Evolutionary conservation across 345 rosid genomes (phyloP), one percentile per base, ranked within the genome.

Genomic region (Diplotaxis tenuifolia): DNA sequence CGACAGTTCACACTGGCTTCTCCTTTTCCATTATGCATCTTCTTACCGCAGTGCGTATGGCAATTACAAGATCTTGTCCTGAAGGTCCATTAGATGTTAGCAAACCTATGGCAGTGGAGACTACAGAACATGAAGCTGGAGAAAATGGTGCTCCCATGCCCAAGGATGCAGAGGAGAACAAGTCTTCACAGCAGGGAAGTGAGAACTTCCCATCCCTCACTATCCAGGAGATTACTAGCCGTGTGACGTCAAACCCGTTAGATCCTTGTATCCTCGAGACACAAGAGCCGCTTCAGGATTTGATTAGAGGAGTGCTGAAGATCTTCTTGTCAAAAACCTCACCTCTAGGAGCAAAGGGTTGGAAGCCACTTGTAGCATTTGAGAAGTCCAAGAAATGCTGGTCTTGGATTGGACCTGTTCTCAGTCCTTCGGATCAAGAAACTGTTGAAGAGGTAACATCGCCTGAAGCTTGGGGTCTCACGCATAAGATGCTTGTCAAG

Each of bases 21-120:
- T 92, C 98, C 20, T 96, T 96, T 85, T 92, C 99, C 49, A 83
- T 96, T 54, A 75, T 96, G 50, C 99, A 96, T 83, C 98, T 96
- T 78, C 97, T 96, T 65, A 83, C 99, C 28, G 96, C 99, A 18
- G 97, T 96, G 73, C 96, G 98, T 55, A 60, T 86, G 86, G 92
- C 96, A 28, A 86, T 95, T 96, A 80, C 84, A 79, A 81, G 85
- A 74, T 81, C 79, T 25, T 85, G 82, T 40, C 69, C 87, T 9
- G 96, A 88, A 77, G 93, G 87, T 74, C 80, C 94, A 73, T 62
- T 84, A 77, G 91, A 81, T 72, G 79, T 79, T 73, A 84, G 68
- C 72, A 86, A 84, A 75, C 76, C 84, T 47, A 63, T 58, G 65
- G 86, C 77, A 67, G 87, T 81, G 78, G 88, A 78, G 79, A 85